Evolutionary conservation across 2,329 filamentous ascomycete genomes (phyloP), one percentile per base, ranked within the genome.

Genomic region (Claviceps sp.): DNA sequence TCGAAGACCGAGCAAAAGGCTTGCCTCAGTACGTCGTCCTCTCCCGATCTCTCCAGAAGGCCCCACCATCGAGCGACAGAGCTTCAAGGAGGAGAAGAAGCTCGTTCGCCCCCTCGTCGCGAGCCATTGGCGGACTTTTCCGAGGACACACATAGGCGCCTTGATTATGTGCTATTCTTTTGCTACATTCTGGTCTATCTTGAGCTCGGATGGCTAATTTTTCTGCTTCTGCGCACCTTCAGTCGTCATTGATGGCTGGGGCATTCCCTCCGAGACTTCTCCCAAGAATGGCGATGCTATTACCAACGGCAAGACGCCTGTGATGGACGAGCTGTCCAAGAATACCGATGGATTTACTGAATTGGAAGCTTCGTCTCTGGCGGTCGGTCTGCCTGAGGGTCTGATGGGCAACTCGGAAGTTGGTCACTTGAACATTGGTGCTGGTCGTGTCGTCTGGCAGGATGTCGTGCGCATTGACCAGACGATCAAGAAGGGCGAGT

Each of bases 181-280:
- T 74, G 73, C 62, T 78, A 76, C 59, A 65, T 76, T 55, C 68
- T 81, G 56, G 60, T 79, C 53, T 79, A 79, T 59, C 64, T 81
- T 52, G 75, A 81, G 65, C 61, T 79, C 53, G 72, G 70, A 53
- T 80, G 75, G 76, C 76, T 81, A 77, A 79, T 78, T 54, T 68
- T 76, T 61, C 66, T 78, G 65, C 64, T 80, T 49, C 64, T 76
- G 59, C 71, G 71, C 58, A 34, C 53, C 46, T 68, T 67, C 49
- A 89, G 86, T 98, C 79, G 93, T 97, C 72, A 98, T 98, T 77
- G 93, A 98, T 74, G 93, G 93, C 65, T 98, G 93, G 93, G 93
- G 93, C 66, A 81, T 97, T 63, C 80, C 90, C 62, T 82, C 82
- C 57, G 83, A 85, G 59, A 73, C 83, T 53, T 94, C 89, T 52